These are phyloP conservation scores for Talaromyces ruber DNA, from an alignment of 495 filamentous ascomycete genomes.

Conservation along the genomic window DNA sequence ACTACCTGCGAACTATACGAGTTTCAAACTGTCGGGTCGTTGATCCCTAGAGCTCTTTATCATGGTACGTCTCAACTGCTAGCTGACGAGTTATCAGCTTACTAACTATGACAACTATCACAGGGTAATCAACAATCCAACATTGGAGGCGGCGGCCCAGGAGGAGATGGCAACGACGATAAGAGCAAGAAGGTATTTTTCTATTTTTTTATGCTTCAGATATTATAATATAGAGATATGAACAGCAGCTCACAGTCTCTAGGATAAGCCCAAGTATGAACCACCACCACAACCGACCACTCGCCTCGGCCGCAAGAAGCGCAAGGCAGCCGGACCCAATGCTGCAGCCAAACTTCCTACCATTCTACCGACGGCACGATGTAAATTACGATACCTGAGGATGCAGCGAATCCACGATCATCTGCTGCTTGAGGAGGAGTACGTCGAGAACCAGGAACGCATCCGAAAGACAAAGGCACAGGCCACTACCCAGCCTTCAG, in stretches of 20 bases:
- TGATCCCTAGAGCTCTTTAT: conserved; percentile 3
- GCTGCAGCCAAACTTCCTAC: conserved; percentile 89
- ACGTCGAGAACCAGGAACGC: conserved; percentile 96
- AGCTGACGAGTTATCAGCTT: not conserved
- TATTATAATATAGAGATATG: not conserved
- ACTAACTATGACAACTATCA: conserved; percentile 22
- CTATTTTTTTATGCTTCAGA: not conserved
- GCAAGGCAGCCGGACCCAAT: conserved; percentile 83
- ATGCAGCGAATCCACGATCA: conserved; percentile 99
- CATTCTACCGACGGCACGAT: conserved; percentile 90
- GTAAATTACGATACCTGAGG: conserved; percentile 90
- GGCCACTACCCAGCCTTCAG: conserved; percentile 49
- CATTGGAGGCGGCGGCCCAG: conserved; percentile 58
- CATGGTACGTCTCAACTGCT: not conserved
- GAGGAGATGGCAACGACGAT: conserved; percentile 71
- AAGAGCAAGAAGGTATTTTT: conserved; percentile 87
- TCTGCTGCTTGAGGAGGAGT: conserved; percentile 93
- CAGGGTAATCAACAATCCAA: conserved; percentile 76
- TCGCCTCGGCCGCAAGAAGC: conserved; percentile 97
- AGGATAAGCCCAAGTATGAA: conserved; percentile 99
- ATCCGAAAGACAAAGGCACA: conserved; percentile 86
- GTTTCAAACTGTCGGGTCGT: not conserved
- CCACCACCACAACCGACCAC: conserved; percentile 95
- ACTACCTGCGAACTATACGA: not conserved
- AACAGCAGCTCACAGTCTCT: conserved; percentile 19